A percentile compares a stretch with the other conserved stretches of the same genome.
These are phyloP conservation scores for Huntiella moniliformis DNA, from an alignment of 2,329 filamentous ascomycete species.

Conservation along the genomic window DNA sequence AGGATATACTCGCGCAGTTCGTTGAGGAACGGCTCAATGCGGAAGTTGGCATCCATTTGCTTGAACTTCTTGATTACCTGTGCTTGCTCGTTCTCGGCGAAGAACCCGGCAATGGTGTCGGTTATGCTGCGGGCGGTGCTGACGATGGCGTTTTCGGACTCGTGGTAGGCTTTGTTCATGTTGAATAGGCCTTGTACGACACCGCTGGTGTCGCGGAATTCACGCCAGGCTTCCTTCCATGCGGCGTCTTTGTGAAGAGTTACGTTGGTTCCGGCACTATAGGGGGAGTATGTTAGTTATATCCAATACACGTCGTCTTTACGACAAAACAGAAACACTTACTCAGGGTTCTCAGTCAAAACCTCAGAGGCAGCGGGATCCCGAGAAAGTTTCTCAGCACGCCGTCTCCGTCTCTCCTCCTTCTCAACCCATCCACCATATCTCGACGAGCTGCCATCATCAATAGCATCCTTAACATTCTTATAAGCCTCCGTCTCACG, in stretches of 20 bases:
- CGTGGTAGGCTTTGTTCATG: conserved; percentile 74
- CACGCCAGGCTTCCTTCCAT: conserved; percentile 96
- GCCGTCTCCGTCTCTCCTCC: conserved; percentile 68
- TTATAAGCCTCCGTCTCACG: conserved; percentile 90
- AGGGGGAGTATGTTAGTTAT: conserved; percentile 2
- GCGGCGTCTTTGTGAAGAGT: conserved; percentile 92
- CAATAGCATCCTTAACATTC: conserved; percentile 85
- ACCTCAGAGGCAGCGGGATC: conserved; percentile 33
- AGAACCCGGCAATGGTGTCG: conserved; percentile 83
- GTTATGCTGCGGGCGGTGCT: conserved; percentile 86
- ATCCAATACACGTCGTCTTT: not conserved
- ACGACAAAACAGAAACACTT: conserved; percentile 23
- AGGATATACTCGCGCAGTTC: conserved; percentile 97
- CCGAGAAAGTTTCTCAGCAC: conserved; percentile 52
- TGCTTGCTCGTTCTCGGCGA: conserved; percentile 95
- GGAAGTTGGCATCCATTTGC: conserved; percentile 85
- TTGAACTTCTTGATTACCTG: conserved; percentile 97
- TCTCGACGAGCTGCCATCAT: conserved; percentile 86
- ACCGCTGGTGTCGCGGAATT: conserved; percentile 79
- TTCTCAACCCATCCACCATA: conserved; percentile 97
- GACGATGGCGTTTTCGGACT: conserved; percentile 92
- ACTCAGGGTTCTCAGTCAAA: conserved; percentile 74
- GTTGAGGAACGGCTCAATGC: conserved; percentile 82
- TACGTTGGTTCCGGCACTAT: conserved; percentile 78
- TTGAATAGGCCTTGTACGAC: conserved; percentile 76